These are phyloP conservation scores for Taphrina betulina DNA, from an alignment of 1,139 yeast species.

Conservation along the genomic window DNA sequence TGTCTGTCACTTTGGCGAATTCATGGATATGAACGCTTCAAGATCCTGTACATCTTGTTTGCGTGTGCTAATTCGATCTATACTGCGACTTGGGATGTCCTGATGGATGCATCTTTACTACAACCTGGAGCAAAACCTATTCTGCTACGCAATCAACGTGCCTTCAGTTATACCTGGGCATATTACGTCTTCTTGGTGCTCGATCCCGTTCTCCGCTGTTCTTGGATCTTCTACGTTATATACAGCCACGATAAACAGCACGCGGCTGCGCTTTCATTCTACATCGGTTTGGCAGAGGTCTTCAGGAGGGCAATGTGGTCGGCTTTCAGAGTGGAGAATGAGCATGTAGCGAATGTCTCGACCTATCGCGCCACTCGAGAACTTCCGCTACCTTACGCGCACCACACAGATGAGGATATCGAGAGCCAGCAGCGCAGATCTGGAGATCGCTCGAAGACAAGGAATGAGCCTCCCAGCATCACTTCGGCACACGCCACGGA, in stretches of 20 bases:
- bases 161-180: conserved; percentile 56
- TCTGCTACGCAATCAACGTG: conserved; percentile 56
- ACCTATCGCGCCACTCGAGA: conserved; percentile 84
- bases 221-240: conserved; percentile 79
- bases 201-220: conserved; percentile 75
- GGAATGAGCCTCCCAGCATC: conserved; percentile 10
- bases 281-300: conserved; percentile 77
- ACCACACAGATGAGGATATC: conserved; percentile 2
- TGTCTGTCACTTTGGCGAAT: conserved; percentile 80
- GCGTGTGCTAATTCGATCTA: conserved; percentile 71
- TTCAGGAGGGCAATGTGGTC: conserved; percentile 84
- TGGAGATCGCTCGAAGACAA: conserved; percentile 9
- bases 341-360: conserved; percentile 78
- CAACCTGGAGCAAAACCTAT: conserved; percentile 60
- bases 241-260: conserved; percentile 78
- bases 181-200: conserved; percentile 73
- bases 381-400: conserved; percentile 53
- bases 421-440: conserved; percentile 12
- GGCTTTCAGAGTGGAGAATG: conserved; percentile 90
- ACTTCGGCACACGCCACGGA: conserved; percentile 30
- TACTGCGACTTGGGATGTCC: conserved; percentile 75
- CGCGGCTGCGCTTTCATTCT: conserved; percentile 84
- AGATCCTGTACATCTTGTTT: conserved; percentile 65
- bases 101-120: conserved; percentile 92
- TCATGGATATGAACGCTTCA: conserved; percentile 48